Evolutionary conservation across 2,329 filamentous ascomycete genomes (phyloP).

Genomic region (Sphaerostilbella broomeana): DNA sequence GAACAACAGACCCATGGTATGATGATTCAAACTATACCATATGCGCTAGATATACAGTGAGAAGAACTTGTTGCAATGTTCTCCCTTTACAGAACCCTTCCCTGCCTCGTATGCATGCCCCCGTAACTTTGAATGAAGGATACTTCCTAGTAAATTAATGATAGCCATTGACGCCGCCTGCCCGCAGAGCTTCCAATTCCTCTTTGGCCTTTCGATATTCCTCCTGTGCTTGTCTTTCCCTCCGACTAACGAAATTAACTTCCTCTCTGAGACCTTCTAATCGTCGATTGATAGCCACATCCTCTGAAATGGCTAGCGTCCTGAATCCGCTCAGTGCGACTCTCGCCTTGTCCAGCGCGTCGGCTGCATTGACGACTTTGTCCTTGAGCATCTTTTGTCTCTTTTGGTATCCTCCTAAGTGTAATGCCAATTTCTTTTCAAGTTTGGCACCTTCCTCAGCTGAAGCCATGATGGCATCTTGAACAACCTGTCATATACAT

Average conservation of each 20-base stretch:
- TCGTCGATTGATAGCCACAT: slow-evolving; percentile 64
- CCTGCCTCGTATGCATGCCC: no score
- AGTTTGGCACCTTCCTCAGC: slow-evolving; percentile 80
- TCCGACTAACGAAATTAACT: slow-evolving; percentile 68
- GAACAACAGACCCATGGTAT: no score
- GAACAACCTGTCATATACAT: slow-evolving; percentile 51
- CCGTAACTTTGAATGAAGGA: no score
- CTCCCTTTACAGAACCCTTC: no score
- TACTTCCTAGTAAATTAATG: slow-evolving; percentile 27
- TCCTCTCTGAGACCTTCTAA: slow-evolving; percentile 75
- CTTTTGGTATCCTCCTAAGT: slow-evolving; percentile 85
- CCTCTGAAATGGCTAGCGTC: slow-evolving; percentile 71
- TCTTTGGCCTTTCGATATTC: slow-evolving; percentile 69
- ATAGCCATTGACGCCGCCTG: slow-evolving; percentile 30
- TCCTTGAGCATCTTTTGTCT: slow-evolving; percentile 72
- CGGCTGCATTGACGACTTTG: slow-evolving; percentile 71
- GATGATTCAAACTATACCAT: no score
- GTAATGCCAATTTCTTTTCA: slow-evolving; percentile 85
- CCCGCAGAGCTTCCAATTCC: slow-evolving; percentile 61
- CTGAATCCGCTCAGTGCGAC: slow-evolving; percentile 67
- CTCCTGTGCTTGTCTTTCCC: slow-evolving; percentile 89
- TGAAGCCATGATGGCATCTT: slow-evolving; percentile 63
- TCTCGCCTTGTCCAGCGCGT: slow-evolving; percentile 66
- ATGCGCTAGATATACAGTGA: no score
- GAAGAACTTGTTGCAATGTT: no score